Conservation (phyloP, 2,329 filamentous ascomycete genomes). For the Fusarium sublunatum region DNA sequence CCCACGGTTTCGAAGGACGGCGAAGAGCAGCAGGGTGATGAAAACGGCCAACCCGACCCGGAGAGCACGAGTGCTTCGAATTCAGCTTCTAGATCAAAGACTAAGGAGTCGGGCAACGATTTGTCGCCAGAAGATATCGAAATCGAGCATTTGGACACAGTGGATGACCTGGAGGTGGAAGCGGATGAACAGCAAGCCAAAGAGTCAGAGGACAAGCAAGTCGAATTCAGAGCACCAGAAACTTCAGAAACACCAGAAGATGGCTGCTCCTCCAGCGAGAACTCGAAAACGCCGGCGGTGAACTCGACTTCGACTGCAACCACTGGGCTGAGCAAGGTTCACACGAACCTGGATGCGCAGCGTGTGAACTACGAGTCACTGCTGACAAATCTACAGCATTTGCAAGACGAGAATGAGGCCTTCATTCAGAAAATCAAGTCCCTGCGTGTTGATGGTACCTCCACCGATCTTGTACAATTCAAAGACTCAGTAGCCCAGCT, state of each 20-base stretch:
- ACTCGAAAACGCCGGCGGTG: not conserved
- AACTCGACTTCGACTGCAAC: not conserved
- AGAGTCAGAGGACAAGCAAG: conserved; percentile 18
- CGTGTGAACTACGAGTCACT: conserved; percentile 51
- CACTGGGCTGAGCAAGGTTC: conserved; percentile 13
- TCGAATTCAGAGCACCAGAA: conserved; percentile 7
- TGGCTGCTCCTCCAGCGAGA: not conserved
- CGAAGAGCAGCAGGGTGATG: conserved; percentile 12
- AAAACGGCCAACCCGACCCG: not conserved
- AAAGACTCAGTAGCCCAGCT: conserved; percentile 44
- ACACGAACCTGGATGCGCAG: conserved; percentile 45
- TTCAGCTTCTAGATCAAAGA: conserved; percentile 16
- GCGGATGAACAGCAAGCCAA: conserved; percentile 40
- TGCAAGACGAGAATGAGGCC: conserved; percentile 47
- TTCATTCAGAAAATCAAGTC: conserved; percentile 49
- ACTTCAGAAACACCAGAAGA: conserved; percentile 4
- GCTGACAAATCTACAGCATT: conserved; percentile 48
- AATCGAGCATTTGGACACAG: conserved; percentile 54
- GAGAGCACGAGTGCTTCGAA: conserved; percentile 5
- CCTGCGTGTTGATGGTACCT: conserved; percentile 40
- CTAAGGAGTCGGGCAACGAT: conserved; percentile 40
- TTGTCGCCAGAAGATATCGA: conserved; percentile 62
- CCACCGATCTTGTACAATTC: conserved; percentile 44
- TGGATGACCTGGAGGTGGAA: conserved; percentile 45
- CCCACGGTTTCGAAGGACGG: conserved; percentile 12